Evolutionary conservation across 768 basidiomycete genomes (phyloP), one percentile per base, ranked within the genome.

Genomic region (Asterophora lycoperdoides): DNA sequence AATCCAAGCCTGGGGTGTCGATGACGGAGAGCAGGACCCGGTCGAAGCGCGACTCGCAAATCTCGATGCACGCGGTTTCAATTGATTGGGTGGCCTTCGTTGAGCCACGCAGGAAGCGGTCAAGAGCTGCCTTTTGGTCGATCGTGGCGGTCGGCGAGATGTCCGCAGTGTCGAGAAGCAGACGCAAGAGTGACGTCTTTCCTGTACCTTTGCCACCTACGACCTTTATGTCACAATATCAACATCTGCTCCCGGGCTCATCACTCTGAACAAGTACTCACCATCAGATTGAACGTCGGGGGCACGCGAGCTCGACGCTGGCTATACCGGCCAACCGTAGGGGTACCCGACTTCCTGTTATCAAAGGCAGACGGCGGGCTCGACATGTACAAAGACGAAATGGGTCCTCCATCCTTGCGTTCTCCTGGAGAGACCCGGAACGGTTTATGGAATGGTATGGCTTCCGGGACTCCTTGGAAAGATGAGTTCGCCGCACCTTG

Each of bases 211-310:
- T 81, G 20, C 79, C 82, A 44, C 89, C 89, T 26, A 81, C 86
- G 40, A 92, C 86, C 89, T 91, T 52, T 42, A n/a, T n/a, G n/a
- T n/a, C 3, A 43, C 23, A 26, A 23, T 6, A 23, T 56, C 4
- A 49, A 41, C 35, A 42, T 8, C 19, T 10, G 36, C 10, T 28
- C 41, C 14, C 2, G 6, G 23, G 23, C 23, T 23, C 6, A 14
- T 20, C 32, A 38, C 10, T 17, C 18, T 26, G 15, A 17, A 39
- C 15, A 42, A 8, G 10, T 7, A 58, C 72, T 57, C 40, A 89
- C 89, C 89, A 92, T 90, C 44, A 93, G 68, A 61, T 93, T 93
- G 71, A 93, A 91, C 2, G 87, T 87, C 5, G 89, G 86, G 11
- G 87, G 77, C 13, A 78, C 66, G 49, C 84, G 78, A 54, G 73